A percentile compares a stretch with the other conserved stretches of the same genome.
Evolutionary conservation across 495 filamentous ascomycete species (phyloP).

Genomic region (Wilcoxina mikolae): DNA sequence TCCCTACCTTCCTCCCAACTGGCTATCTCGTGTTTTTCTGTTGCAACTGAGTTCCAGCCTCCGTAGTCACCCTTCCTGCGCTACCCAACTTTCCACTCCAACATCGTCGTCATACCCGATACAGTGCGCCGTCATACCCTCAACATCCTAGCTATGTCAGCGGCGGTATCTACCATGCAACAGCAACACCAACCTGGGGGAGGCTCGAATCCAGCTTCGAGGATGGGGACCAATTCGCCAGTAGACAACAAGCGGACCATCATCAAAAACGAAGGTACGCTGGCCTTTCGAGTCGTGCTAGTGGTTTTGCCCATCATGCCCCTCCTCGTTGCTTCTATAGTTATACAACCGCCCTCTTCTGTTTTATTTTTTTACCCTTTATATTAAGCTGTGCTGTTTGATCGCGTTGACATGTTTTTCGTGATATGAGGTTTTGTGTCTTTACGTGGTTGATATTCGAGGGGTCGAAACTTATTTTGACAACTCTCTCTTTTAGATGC

Average conservation of each 20-base stretch:
- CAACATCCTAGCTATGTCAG: constrained; percentile 27
- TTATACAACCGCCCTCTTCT: too few species aligned
- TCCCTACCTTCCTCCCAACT: constrained; percentile 23
- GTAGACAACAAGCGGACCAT: constrained; percentile 21
- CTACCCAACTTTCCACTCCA: constrained; percentile 13
- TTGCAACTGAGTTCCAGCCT: neutral
- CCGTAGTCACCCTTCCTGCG: constrained; percentile 5
- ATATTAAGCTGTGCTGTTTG: neutral
- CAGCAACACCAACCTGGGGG: constrained; percentile 10
- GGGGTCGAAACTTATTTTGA: neutral
- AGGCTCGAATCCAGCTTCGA: constrained; percentile 23
- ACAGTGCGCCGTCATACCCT: constrained; percentile 6
- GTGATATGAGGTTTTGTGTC: neutral
- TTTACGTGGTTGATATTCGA: neutral
- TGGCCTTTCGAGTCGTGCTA: constrained; percentile 2
- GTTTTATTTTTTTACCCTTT: neutral
- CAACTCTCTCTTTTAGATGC: neutral
- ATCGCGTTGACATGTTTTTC: neutral
- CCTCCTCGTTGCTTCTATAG: neutral
- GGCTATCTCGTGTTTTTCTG: constrained; percentile 9
- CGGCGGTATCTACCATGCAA: constrained; percentile 26
- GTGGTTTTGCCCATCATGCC: too few species aligned
- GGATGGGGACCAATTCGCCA: constrained; percentile 27
- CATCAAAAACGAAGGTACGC: constrained; percentile 26
- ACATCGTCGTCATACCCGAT: constrained; percentile 25